phyloP scores from a whole-genome alignment of 495 filamentous ascomycete genomes.

The Friedmanniomyces simplex region DNA sequence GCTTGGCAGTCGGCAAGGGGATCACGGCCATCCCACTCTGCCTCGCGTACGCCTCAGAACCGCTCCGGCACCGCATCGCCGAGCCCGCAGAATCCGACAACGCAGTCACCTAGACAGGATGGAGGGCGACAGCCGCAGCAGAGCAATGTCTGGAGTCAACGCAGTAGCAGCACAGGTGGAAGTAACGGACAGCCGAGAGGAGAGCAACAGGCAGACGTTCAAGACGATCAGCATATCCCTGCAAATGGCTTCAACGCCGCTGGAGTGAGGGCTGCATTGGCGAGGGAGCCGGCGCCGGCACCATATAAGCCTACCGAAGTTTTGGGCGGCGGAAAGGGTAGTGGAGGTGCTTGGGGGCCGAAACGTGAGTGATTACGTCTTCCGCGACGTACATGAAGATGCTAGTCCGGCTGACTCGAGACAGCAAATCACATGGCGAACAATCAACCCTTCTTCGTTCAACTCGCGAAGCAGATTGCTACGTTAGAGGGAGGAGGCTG shows the following conservation, averaged over 20 bases:
- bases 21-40: slow-evolving; percentile 4
- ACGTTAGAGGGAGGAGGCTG: slow-evolving; percentile 16
- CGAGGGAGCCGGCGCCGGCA: not conserved
- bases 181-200: slow-evolving; percentile 2
- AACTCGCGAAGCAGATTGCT: slow-evolving; percentile 19
- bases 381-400: too few relatives aligned
- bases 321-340: not conserved
- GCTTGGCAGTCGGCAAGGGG: slow-evolving; percentile 6
- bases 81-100: not conserved
- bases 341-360: slow-evolving; percentile 5
- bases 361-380: slow-evolving; percentile 10
- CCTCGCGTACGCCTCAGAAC: slow-evolving; percentile 15
- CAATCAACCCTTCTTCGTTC: slow-evolving; percentile 16
- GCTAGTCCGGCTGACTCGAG: not conserved
- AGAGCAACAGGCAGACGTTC: not conserved
- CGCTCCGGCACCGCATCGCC: slow-evolving; percentile 16
- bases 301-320: slow-evolving; percentile 11
- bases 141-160: too few relatives aligned
- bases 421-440: slow-evolving; percentile 19
- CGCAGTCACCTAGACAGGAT: slow-evolving; percentile 11
- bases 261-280: slow-evolving; percentile 12
- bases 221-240: not conserved
- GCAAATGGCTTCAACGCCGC: slow-evolving; percentile 17
- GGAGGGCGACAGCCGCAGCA: slow-evolving; percentile 6
- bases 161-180: slow-evolving; percentile 8